Conservation (phyloP, 805 yeast species). For the Pichia californica region DNA sequence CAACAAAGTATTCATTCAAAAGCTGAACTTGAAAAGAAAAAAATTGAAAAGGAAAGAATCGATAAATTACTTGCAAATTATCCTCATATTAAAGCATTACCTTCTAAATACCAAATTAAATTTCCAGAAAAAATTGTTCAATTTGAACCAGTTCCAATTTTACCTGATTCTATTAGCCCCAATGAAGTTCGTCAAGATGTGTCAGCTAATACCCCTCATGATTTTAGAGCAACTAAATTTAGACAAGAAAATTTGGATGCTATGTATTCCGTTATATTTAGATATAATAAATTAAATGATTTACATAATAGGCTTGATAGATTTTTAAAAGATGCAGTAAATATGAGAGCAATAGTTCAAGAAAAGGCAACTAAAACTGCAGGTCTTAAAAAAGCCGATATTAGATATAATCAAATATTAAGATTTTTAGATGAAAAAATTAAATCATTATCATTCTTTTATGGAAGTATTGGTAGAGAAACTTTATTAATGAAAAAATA, state of each 20-base stretch:
- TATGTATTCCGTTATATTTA: constrained; percentile 8
- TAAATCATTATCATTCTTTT: constrained; percentile 1
- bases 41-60: constrained; percentile 1
- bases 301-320: constrained; percentile 5
- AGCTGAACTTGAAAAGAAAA: not conserved
- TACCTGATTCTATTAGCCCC: constrained; percentile 3
- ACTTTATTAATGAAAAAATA: constrained; percentile 2
- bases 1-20: not conserved
- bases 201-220: not conserved
- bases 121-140: constrained; percentile 3
- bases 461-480: constrained; percentile 6
- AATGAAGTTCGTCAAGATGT: constrained; percentile 10
- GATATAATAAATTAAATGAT: constrained; percentile 8
- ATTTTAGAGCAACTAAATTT: constrained; percentile 2
- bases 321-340: constrained; percentile 1
- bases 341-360: constrained; percentile 1
- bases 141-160: not conserved
- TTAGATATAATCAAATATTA: constrained; percentile 10
- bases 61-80: constrained; percentile 5
- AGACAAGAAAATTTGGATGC: constrained; percentile 5
- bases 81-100: constrained; percentile 10
- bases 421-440: constrained; percentile 5
- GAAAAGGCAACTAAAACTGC: constrained; percentile 2
- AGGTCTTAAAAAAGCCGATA: constrained; percentile 7
- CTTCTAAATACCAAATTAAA: constrained; percentile 12